Conservation (phyloP, 306 rosid species). For the Inga leiocalycina region DNA sequence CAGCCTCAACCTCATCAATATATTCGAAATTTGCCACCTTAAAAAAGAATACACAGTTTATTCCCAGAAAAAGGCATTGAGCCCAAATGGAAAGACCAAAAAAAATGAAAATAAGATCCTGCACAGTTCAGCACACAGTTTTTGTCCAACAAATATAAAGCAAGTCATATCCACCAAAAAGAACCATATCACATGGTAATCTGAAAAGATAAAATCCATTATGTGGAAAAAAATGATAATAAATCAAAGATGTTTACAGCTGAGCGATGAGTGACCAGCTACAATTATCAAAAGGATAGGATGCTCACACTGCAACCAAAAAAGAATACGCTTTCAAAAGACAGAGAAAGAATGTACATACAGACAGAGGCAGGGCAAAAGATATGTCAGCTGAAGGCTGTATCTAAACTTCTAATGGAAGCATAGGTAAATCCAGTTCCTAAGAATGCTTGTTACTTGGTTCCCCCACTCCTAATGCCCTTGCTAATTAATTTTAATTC, state of each 20-base stretch:
- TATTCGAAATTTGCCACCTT: conserved; percentile 98
- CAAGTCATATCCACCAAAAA: background rate
- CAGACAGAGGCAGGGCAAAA: conserved; percentile 1
- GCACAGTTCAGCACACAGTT: background rate
- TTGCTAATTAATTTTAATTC: background rate
- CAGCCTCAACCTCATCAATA: conserved; percentile 85
- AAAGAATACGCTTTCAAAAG: background rate
- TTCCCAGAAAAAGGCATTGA: conserved; percentile 17
- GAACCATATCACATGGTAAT: background rate
- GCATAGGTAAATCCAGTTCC: conserved; percentile 15
- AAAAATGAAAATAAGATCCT: background rate
- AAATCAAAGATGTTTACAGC: background rate
- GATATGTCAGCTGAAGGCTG: background rate
- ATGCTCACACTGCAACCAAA: background rate
- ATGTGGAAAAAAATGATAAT: background rate
- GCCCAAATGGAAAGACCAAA: conserved; percentile 3
- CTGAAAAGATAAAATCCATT: background rate
- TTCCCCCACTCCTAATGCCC: background rate
- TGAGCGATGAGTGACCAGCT: background rate
- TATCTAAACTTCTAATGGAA: background rate
- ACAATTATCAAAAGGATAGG: background rate
- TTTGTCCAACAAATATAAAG: background rate
- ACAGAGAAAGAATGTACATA: background rate
- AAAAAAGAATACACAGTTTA: conserved; percentile 25
- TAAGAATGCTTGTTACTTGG: background rate